Evolutionary conservation across 2,329 filamentous ascomycete species (phyloP).

Genomic region (Calonectria pseudoturangicola): DNA sequence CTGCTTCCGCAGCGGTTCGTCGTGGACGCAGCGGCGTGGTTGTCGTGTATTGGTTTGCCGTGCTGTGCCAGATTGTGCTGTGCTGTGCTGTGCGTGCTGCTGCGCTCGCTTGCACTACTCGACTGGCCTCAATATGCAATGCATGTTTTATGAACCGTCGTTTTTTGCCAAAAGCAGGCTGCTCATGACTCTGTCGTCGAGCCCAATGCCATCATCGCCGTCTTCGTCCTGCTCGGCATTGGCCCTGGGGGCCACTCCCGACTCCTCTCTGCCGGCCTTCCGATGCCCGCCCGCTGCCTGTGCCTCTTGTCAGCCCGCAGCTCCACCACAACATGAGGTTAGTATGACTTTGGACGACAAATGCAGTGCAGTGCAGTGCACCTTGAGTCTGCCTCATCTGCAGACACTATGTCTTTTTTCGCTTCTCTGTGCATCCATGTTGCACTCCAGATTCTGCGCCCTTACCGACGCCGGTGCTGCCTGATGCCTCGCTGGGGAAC

Average conservation of each 20-base stretch:
- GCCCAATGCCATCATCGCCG: background rate
- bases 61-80: background rate
- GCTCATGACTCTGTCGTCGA: constrained; percentile 2
- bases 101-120: background rate
- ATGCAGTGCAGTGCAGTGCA: background rate
- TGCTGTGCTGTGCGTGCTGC: background rate
- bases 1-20: constrained; percentile 6
- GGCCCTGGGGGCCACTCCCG: background rate
- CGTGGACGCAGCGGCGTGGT: background rate
- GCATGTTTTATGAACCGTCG: constrained; percentile 27
- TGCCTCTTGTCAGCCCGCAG: constrained; percentile 18
- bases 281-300: constrained; percentile 6
- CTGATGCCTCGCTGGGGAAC: background rate
- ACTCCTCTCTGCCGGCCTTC: constrained; percentile 16
- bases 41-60: constrained; percentile 18
- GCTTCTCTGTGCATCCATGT: constrained; percentile 8
- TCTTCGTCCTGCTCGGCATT: background rate
- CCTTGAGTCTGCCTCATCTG: constrained; percentile 20
- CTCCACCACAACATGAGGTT: background rate
- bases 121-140: constrained; percentile 30
- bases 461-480: constrained; percentile 1
- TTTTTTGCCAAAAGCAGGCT: constrained; percentile 9
- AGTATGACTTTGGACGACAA: too few relatives aligned
- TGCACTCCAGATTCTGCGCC: constrained; percentile 10
- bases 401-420: constrained; percentile 11